A percentile compares a stretch with the other conserved stretches of the same genome.
Evolutionary conservation across 2,329 filamentous ascomycete genomes (phyloP).

Genomic region (Zymoseptoria tritici): DNA sequence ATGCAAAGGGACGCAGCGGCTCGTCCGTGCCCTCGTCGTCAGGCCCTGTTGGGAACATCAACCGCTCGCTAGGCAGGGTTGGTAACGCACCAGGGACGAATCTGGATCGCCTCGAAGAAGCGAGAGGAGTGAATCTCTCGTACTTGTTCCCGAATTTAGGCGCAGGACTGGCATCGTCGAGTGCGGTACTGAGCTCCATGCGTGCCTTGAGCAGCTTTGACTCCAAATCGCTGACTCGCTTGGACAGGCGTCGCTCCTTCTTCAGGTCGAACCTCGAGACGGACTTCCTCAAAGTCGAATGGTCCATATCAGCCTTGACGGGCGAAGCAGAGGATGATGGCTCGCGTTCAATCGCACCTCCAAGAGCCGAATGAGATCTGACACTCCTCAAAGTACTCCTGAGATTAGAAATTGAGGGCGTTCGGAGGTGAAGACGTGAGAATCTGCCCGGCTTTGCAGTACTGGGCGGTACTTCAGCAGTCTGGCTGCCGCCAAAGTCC

Average conservation of each 20-base stretch:
- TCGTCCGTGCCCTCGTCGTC: conserved; percentile 5
- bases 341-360: conserved; percentile 26
- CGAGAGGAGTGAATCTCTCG: conserved; percentile 30
- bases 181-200: conserved; percentile 45
- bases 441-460: conserved; percentile 10
- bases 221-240: conserved; percentile 55
- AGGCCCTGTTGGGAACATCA: conserved; percentile 27
- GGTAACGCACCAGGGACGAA: conserved; percentile 32
- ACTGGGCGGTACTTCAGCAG: conserved; percentile 1
- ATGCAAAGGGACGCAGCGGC: background rate
- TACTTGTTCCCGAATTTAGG: conserved; percentile 31
- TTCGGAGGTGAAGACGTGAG: conserved; percentile 24
- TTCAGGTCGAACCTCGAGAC: conserved; percentile 51
- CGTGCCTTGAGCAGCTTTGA: conserved; percentile 49
- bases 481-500: conserved; percentile 15
- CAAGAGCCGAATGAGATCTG: conserved; percentile 27
- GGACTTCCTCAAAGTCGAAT: conserved; percentile 36
- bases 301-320: conserved; percentile 25
- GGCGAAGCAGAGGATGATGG: conserved; percentile 29
- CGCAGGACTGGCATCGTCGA: conserved; percentile 36
- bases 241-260: conserved; percentile 49
- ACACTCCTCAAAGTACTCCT: conserved; percentile 28
- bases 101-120: conserved; percentile 23
- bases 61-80: conserved; percentile 33
- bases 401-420: conserved; percentile 28